Evolutionary conservation across 2,329 filamentous ascomycete genomes (phyloP).

Genomic region (Colletotrichum eremochloae): DNA sequence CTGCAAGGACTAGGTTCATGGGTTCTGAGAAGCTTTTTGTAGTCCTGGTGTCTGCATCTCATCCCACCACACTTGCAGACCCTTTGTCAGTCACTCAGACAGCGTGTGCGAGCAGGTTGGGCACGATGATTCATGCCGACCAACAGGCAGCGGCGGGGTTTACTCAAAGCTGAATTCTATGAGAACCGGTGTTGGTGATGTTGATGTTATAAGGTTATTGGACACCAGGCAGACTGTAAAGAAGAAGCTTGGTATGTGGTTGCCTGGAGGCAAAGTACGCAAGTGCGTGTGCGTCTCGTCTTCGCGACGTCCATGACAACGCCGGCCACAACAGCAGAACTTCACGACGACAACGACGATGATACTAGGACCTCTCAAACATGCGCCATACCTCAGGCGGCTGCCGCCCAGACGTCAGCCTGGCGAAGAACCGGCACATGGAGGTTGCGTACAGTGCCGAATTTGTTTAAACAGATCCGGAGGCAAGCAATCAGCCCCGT

Average conservation of each 20-base stretch:
- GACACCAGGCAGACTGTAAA: not conserved
- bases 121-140: constrained; percentile 13
- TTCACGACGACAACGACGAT: not conserved
- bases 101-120: constrained; percentile 23
- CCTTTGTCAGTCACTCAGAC: constrained; percentile 31
- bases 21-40: constrained; percentile 40
- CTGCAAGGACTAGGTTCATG: constrained; percentile 35
- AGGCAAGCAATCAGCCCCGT: constrained; percentile 4
- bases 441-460: not conserved
- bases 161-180: not conserved
- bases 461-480: not conserved
- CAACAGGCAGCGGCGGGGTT: constrained; percentile 11
- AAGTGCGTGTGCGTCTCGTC: constrained; percentile 29
- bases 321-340: constrained; percentile 15
- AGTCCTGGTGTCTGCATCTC: constrained; percentile 34
- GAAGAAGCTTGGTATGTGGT: not conserved
- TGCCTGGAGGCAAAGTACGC: constrained; percentile 19
- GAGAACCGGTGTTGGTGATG: constrained; percentile 1
- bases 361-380: not conserved
- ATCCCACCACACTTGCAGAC: constrained; percentile 38
- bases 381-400: not conserved
- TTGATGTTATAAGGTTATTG: constrained; percentile 5
- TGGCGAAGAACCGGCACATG: not conserved
- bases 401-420: not conserved
- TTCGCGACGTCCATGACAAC: constrained; percentile 7